Base-by-base conservation (phyloP, 2,329 filamentous ascomycete species). In the Elsinoe batatas region DNA sequence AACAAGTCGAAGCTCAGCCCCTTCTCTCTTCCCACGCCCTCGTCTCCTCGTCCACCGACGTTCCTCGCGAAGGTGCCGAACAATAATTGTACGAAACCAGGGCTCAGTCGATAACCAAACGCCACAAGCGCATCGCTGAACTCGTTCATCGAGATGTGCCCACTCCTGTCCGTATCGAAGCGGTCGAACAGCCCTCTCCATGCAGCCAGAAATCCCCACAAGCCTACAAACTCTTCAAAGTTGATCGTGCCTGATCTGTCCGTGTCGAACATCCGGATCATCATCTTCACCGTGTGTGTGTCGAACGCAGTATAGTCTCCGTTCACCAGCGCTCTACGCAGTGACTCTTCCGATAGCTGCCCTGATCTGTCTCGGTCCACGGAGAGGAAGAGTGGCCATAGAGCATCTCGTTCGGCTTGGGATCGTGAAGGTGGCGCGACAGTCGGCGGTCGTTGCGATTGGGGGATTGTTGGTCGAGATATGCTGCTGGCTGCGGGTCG, bases 241-340 rank as follows among this genome's bases (percentile, higher is more conserved):
- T 87, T 90, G 69, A 98, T 94, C 12, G 86, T 87, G 53, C 91
- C 90, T 59, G 81, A 87, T 63, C 88, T 85, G 72, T 96, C 88
- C 57, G 86, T 88, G 73, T 97, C 91, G 73, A 98, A 98, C 93
- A 98, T 97, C 67, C 91, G 87, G 63, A 98, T 96, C 91, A 98
- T 96, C 88, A 97, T 95, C 66, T 86, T 86, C 61, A 97, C 91
- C 1, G 93, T 98, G 64, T 95, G 87, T 3, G 84, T 79, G 71
- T 98, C 91, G 69, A 98, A 98, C 3, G 89, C 82, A 1, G 88
- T 88, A 82, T 88, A 96, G 76, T 98, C 93, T 56, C 91, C 91
- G 68, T 98, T 98, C 58, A 97, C 91, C 5, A 98, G 82, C 17
- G 93, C 93, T 1, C 87, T 85, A 8, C 88, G 85, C 40, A 98